Conservation (phyloP, 1,139 yeast species). For the Lodderomyces orthopsilosis region DNA sequence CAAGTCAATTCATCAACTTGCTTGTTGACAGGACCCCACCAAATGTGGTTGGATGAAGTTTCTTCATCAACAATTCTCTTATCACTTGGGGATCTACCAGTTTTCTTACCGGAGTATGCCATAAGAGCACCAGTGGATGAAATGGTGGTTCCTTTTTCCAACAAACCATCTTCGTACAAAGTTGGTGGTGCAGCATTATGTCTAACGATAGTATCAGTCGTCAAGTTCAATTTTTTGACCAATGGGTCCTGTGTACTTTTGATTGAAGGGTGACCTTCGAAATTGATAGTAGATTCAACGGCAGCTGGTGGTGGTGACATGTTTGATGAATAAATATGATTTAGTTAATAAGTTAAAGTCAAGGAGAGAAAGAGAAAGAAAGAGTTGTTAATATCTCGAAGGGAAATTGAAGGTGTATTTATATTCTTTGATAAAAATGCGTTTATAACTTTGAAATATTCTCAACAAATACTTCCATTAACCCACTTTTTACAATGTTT, state of each 20-base stretch:
- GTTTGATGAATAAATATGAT: conserved; percentile 8
- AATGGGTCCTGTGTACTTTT: conserved; percentile 43
- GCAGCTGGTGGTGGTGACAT: conserved; percentile 51
- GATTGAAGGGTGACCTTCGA: conserved; percentile 43
- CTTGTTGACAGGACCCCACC: conserved; percentile 99
- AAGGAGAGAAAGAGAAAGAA: neutral
- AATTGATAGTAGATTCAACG: conserved; percentile 46
- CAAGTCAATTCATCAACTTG: conserved; percentile 93
- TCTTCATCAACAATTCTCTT: conserved; percentile 96
- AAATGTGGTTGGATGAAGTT: conserved; percentile 75
- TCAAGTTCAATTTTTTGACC: conserved; percentile 43
- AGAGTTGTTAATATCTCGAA: neutral
- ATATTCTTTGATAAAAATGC: conserved; percentile 1
- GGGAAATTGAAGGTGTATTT: neutral
- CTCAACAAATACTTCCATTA: neutral
- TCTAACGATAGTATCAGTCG: conserved; percentile 52
- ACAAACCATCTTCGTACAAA: conserved; percentile 90
- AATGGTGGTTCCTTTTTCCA: conserved; percentile 88
- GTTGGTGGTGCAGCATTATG: conserved; percentile 95
- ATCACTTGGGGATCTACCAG: conserved; percentile 98
- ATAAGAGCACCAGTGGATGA: conserved; percentile 93
- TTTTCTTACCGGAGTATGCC: conserved; percentile 94
- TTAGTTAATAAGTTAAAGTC: neutral
- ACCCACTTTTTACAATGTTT: neutral
- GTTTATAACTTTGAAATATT: conserved; percentile 1